Percentiles rank a stretch among this genome's conserved stretches.
Evolutionary conservation across 768 basidiomycete species (phyloP).

Genomic region (Pisolithus microcarpus): DNA sequence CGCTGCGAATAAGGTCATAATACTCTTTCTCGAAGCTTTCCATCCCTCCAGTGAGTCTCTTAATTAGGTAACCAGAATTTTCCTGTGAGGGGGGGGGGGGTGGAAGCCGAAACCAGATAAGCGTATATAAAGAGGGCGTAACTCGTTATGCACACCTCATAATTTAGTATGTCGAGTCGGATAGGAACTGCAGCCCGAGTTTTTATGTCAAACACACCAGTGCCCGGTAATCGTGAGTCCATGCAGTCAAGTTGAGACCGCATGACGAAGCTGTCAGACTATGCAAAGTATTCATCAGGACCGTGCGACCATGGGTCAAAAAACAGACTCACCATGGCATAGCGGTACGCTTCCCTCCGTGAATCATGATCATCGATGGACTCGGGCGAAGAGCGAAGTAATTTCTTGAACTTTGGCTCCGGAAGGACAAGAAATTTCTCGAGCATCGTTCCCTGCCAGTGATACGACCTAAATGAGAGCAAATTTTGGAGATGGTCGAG

Average conservation of each 20-base stretch:
- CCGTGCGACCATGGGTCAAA: neutral
- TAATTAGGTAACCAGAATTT: conserved; percentile 74
- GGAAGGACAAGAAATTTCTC: conserved; percentile 81
- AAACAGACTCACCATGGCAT: conserved; percentile 55
- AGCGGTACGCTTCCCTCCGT: conserved; percentile 74
- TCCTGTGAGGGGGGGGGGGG: conserved; percentile 38
- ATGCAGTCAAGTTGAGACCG: conserved; percentile 92
- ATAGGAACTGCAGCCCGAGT: conserved; percentile 83
- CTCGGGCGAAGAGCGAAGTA: conserved; percentile 34
- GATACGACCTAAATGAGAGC: neutral
- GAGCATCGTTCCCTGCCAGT: conserved; percentile 68
- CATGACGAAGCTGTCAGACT: conserved; percentile 64
- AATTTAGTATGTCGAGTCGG: conserved; percentile 80
- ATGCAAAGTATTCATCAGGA: neutral
- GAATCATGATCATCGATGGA: conserved; percentile 27
- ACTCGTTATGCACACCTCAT: conserved; percentile 39
- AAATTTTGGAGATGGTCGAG: too few species aligned
- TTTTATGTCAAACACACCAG: conserved; percentile 94
- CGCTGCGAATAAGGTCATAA: conserved; percentile 89
- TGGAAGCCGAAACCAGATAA: neutral
- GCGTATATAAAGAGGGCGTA: neutral
- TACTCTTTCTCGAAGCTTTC: conserved; percentile 92
- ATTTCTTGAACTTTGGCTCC: conserved; percentile 52
- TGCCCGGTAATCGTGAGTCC: conserved; percentile 75
- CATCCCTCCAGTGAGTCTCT: conserved; percentile 48